Conservation (phyloP, 192 early-diverging fungal species). For the Globomyces pollinis-pini region DNA sequence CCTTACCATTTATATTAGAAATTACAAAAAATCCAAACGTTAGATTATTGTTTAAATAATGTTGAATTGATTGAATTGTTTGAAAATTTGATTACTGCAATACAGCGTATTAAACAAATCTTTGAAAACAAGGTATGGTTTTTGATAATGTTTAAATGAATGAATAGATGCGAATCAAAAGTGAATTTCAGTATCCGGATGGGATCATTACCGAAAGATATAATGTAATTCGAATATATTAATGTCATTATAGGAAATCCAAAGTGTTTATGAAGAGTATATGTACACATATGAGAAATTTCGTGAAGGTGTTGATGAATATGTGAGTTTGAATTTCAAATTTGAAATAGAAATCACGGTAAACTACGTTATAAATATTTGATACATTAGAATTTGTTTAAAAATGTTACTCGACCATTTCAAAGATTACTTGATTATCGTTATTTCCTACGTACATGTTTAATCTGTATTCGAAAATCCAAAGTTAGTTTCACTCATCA, state of each 20-base stretch:
- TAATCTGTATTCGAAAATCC: background rate
- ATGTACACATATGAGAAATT: background rate
- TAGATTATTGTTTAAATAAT: too few species aligned
- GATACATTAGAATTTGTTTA: slow-evolving; percentile 3
- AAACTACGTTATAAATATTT: background rate
- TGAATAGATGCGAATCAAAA: too few species aligned
- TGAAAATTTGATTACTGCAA: too few species aligned
- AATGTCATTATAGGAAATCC: background rate
- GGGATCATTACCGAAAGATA: background rate
- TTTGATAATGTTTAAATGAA: too few species aligned
- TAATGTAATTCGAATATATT: background rate
- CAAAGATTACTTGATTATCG: slow-evolving; percentile 11
- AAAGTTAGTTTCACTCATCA: background rate
- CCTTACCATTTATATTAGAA: too few species aligned
- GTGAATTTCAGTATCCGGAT: background rate
- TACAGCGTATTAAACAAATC: too few species aligned
- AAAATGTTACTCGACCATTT: background rate
- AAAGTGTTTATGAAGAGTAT: background rate
- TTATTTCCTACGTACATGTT: background rate
- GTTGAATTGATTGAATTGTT: too few species aligned
- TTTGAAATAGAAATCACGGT: background rate
- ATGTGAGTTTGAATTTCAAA: background rate
- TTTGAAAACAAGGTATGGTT: too few species aligned
- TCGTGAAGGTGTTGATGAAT: background rate
- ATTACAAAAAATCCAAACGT: too few species aligned